Evolutionary conservation across 192 early-diverging fungal genomes (phyloP), one percentile per base, ranked within the genome.

Genomic region (Coemansia sp.): DNA sequence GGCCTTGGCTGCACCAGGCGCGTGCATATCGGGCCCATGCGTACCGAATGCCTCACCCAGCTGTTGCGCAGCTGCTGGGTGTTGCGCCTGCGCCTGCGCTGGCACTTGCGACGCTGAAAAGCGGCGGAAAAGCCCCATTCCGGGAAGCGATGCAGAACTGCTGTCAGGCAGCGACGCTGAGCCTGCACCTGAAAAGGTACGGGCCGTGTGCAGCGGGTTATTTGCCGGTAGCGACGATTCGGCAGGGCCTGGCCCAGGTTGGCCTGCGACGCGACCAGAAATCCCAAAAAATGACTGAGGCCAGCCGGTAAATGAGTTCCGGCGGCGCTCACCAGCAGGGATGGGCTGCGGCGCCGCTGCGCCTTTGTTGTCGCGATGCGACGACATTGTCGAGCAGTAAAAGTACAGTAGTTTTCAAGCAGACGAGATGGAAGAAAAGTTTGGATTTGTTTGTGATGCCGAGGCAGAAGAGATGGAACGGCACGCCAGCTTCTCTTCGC

Each of bases 101-200:
- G 43, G 26, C 17, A 31, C 68, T 51, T 60, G 62, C 59, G 74
- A 76, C 11, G 64, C 31, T 6, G 74, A 76, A 56, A 76, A 62
- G 54, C 74, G 68, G 19, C 74, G 68, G 68, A 76, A 69, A n/a
- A 76, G 59, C 22, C 74, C 74, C 11, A 76, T 76, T 17, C 74
- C 61, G 5, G 74, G 55, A n/a, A 71, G 67, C 12, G 72, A 61
- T 3, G 61, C 6, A 4, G 55, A 17, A 8, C 19, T 43, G 48
- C 41, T 49, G 31, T 66, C 70, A 11, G 70, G 68, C 56, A 69
- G 61, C 12, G 71, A 63, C 21, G 61, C 61, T 16, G 70, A 53
- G 17, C 12, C 37, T 25, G 37, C 17, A 37, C 27, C 31, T 19
- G 51, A 50, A n/a, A 39, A 47, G 16, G 37, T 52, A 37, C 47